Evolutionary conservation across 805 yeast genomes (phyloP).

Genomic region (Lipomyces mesembrius): DNA sequence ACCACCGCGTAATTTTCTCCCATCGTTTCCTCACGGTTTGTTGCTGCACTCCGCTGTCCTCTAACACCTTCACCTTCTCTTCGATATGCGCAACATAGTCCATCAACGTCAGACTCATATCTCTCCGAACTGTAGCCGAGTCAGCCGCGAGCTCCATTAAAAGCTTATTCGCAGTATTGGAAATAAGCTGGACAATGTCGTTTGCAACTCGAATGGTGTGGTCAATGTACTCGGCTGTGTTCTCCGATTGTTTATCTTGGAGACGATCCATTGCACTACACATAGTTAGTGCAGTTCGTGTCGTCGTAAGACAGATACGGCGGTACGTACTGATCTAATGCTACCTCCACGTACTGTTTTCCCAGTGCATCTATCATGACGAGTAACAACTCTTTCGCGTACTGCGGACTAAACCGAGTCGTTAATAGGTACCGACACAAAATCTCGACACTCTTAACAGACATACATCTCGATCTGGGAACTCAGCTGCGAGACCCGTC

Average conservation of each 20-base stretch:
- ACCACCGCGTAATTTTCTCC: slow-evolving; percentile 23
- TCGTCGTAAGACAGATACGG: neutral
- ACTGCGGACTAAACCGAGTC: slow-evolving; percentile 22
- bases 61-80: slow-evolving; percentile 11
- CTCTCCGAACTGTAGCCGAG: slow-evolving; percentile 21
- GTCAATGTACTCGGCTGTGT: slow-evolving; percentile 13
- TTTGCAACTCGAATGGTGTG: slow-evolving; percentile 11
- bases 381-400: slow-evolving; percentile 22
- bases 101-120: slow-evolving; percentile 21
- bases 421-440: neutral
- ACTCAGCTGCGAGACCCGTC: slow-evolving; percentile 25
- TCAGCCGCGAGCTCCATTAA: slow-evolving; percentile 30
- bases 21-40: slow-evolving; percentile 9
- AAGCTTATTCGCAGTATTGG: slow-evolving; percentile 23
- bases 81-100: slow-evolving; percentile 22
- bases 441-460: neutral
- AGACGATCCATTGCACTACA: slow-evolving; percentile 20
- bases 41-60: slow-evolving; percentile 11
- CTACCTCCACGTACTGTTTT: slow-evolving; percentile 24
- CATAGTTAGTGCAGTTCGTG: neutral
- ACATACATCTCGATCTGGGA: slow-evolving; percentile 31
- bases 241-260: slow-evolving; percentile 11
- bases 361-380: slow-evolving; percentile 28
- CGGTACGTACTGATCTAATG: slow-evolving; percentile 25
- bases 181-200: slow-evolving; percentile 23